A percentile compares a stretch with the other conserved stretches of the same genome.
phyloP scores from a whole-genome alignment of 2,329 filamentous ascomycete species.

The Aspergillus sp. region DNA sequence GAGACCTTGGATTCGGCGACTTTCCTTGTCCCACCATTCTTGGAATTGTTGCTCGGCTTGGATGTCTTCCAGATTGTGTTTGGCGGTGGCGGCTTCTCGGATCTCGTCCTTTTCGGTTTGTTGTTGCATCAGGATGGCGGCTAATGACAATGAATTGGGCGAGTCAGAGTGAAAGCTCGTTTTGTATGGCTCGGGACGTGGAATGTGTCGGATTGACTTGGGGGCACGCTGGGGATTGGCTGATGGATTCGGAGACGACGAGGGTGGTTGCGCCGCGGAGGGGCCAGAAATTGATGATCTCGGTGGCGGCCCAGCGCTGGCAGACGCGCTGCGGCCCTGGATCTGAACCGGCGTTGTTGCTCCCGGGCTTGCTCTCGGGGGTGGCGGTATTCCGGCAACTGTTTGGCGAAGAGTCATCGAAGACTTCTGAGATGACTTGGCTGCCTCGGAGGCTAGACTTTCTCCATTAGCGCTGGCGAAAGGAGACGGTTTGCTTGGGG shows the following conservation, averaged over 20 bases:
- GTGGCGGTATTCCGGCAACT: conserved; percentile 48
- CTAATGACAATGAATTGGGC: conserved; percentile 70
- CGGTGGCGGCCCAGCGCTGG: conserved; percentile 13
- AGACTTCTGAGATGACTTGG: conserved; percentile 38
- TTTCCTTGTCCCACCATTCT: conserved; percentile 53
- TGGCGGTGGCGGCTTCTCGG: conserved; percentile 74
- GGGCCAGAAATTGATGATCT: conserved; percentile 21
- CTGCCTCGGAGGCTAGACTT: conserved; percentile 12
- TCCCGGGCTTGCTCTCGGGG: conserved; percentile 15
- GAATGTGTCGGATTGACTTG: conserved; percentile 52
- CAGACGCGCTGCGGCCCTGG: conserved; percentile 40
- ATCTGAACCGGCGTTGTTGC: conserved; percentile 45
- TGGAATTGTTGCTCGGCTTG: conserved; percentile 97
- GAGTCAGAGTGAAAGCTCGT: conserved; percentile 51
- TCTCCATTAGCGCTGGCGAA: conserved; percentile 39
- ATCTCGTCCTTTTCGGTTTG: conserved; percentile 79
- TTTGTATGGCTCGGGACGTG: conserved; percentile 29
- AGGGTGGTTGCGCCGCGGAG: conserved; percentile 43
- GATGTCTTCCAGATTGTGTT: conserved; percentile 88
- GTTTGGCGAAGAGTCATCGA: conserved; percentile 64
- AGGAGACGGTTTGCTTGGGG: conserved; percentile 15
- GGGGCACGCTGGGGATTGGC: conserved; percentile 31
- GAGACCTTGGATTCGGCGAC: conserved; percentile 36
- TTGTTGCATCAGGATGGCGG: conserved; percentile 86
- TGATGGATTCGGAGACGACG: conserved; percentile 20